Evolutionary conservation across 352 stramenopile genomes (phyloP).

Genomic region (Globisporangium acanthophoron): DNA sequence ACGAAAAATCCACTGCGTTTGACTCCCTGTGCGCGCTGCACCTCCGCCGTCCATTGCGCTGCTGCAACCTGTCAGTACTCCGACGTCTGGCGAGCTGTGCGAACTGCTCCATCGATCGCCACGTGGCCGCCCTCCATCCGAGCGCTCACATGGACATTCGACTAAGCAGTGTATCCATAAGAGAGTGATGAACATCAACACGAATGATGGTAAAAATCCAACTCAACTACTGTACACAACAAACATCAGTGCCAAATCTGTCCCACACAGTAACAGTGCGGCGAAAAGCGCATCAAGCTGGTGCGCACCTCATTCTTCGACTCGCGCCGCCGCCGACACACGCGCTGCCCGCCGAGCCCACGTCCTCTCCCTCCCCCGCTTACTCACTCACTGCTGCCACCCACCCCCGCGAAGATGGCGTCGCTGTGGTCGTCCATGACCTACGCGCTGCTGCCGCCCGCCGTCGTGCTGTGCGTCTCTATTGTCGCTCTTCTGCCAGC

Average conservation of each 20-base stretch:
- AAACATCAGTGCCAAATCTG: too few species aligned
- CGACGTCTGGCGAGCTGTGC: background rate
- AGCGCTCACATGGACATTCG: background rate
- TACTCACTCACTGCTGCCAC: background rate
- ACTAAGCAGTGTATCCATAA: background rate
- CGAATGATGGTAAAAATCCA: background rate
- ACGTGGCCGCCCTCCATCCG: background rate
- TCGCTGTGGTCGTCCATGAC: slow-evolving; percentile 76
- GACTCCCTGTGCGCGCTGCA: background rate
- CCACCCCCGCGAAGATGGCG: slow-evolving; percentile 23
- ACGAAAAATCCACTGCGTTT: slow-evolving; percentile 1
- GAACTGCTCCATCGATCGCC: background rate
- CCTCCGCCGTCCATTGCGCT: too few species aligned
- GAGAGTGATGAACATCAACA: background rate
- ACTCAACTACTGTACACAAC: too few species aligned
- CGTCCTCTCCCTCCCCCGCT: background rate
- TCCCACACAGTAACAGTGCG: too few species aligned
- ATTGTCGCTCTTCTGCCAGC: background rate
- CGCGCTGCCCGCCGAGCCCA: background rate
- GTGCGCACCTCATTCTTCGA: too few species aligned
- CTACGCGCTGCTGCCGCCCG: slow-evolving; percentile 68
- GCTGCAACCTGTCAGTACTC: background rate
- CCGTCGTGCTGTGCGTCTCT: slow-evolving; percentile 63
- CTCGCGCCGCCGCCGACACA: too few species aligned
- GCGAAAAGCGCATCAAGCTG: too few species aligned